Percentiles rank a stretch among this genome's conserved stretches.
Conservation (phyloP, 345 rosid species). For the Tarenaya hassleriana region DNA sequence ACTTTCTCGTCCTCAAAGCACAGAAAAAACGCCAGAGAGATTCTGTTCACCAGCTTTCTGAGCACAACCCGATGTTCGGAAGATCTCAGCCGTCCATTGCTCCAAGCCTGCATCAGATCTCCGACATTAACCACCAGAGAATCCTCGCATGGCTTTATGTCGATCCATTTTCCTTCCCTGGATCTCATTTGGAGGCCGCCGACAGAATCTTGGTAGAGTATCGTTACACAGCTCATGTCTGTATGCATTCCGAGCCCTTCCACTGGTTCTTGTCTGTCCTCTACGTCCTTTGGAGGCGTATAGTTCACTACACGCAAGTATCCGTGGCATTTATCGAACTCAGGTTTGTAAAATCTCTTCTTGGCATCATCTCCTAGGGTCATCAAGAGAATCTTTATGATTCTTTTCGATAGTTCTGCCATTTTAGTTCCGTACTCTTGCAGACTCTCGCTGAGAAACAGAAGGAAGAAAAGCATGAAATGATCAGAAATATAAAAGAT, state of each 20-base stretch:
- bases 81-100: constrained; percentile 59
- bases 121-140: constrained; percentile 57
- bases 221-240: constrained; percentile 80
- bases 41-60: constrained; percentile 36
- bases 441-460: constrained; percentile 38
- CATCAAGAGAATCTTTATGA: constrained; percentile 38
- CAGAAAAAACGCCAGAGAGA: constrained; percentile 64
- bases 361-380: constrained; percentile 39
- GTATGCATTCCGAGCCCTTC: constrained; percentile 83
- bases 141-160: constrained; percentile 40
- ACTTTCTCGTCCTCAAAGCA: constrained; percentile 64
- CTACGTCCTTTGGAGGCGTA: constrained; percentile 39
- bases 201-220: constrained; percentile 55
- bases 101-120: constrained; percentile 82
- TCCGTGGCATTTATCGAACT: constrained; percentile 54
- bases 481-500: constrained; percentile 9
- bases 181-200: constrained; percentile 80
- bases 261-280: constrained; percentile 36
- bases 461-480: constrained; percentile 1
- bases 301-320: constrained; percentile 59
- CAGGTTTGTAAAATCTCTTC: constrained; percentile 34
- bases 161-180: constrained; percentile 50
- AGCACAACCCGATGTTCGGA: constrained; percentile 68
- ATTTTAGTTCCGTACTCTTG: constrained; percentile 56
- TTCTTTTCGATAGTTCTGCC: constrained; percentile 46